Percentiles rank a stretch among this genome's conserved stretches.
Evolutionary conservation across 2,329 filamentous ascomycete genomes (phyloP).

Genomic region (Alternaria sp.): DNA sequence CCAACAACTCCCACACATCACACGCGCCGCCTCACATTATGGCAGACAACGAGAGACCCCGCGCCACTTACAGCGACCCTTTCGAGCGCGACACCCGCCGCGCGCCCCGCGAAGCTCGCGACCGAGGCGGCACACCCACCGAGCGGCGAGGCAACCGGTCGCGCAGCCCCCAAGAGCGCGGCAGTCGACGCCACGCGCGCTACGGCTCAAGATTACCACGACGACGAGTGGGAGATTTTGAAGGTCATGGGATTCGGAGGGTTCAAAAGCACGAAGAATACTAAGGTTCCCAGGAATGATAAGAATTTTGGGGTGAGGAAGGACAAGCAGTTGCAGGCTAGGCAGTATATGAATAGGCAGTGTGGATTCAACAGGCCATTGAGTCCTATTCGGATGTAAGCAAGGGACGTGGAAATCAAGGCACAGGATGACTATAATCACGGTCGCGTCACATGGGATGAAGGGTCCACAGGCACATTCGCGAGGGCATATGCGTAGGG

Average conservation of each 20-base stretch:
- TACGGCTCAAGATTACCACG: constrained; percentile 52
- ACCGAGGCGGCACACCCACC: constrained; percentile 35
- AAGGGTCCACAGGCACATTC: too few species aligned
- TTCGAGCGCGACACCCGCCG: constrained; percentile 35
- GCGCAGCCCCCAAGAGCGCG: constrained; percentile 46
- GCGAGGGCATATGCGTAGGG: too few species aligned
- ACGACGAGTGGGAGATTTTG: constrained; percentile 78
- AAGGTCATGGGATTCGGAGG: constrained; percentile 91
- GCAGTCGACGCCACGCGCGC: constrained; percentile 33
- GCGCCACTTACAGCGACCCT: constrained; percentile 30
- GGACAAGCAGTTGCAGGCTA: constrained; percentile 93
- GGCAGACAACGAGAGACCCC: constrained; percentile 40
- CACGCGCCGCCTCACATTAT: constrained; percentile 22
- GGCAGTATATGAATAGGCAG: constrained; percentile 93
- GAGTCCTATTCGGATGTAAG: too few species aligned
- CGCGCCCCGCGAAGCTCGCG: constrained; percentile 31
- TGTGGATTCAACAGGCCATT: constrained; percentile 86
- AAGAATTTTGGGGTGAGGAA: constrained; percentile 81
- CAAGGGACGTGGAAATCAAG: too few species aligned
- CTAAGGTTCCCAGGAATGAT: constrained; percentile 85
- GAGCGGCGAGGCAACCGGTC: constrained; percentile 47
- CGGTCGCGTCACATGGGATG: too few species aligned
- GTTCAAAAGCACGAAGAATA: constrained; percentile 87
- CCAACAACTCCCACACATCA: constrained; percentile 4
- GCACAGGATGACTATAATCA: too few species aligned